Conservation (phyloP, 805 yeast genomes). For the Candida chilensis region DNA sequence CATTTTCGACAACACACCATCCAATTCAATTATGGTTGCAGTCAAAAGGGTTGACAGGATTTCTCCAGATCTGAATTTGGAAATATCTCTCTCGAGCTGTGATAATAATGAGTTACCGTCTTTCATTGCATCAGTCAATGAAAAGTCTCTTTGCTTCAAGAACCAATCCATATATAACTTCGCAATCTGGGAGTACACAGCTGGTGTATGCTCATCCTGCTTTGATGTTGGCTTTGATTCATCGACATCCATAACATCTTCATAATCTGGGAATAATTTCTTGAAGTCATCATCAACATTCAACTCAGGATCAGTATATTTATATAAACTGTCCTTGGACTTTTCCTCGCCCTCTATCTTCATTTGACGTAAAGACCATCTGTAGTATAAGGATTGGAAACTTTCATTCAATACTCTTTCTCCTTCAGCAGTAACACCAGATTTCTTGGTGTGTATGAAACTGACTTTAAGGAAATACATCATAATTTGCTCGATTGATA, state of each 20-base stretch:
- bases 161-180: constrained; percentile 36
- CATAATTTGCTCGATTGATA: constrained; percentile 41
- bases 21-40: constrained; percentile 21
- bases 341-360: constrained; percentile 57
- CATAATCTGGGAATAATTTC: constrained; percentile 81
- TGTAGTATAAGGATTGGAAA: constrained; percentile 55
- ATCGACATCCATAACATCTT: constrained; percentile 41
- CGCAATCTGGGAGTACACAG: constrained; percentile 36
- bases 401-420: constrained; percentile 28
- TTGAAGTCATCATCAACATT: constrained; percentile 77
- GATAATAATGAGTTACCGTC: no score
- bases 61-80: constrained; percentile 9
- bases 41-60: constrained; percentile 19
- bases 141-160: no score
- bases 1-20: no score
- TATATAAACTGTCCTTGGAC: constrained; percentile 55
- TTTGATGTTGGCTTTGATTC: constrained; percentile 7
- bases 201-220: constrained; percentile 9
- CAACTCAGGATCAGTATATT: constrained; percentile 49
- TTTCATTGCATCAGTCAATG: no score
- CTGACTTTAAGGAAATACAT: constrained; percentile 36
- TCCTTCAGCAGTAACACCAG: constrained; percentile 3
- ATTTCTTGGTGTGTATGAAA: constrained; percentile 16
- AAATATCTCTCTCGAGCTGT: no score
- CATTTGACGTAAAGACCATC: constrained; percentile 74